A percentile compares a stretch with the other conserved stretches of the same genome.
Conservation (phyloP, 1,284 basidiomycete species). For the Puccinia hordei region DNA sequence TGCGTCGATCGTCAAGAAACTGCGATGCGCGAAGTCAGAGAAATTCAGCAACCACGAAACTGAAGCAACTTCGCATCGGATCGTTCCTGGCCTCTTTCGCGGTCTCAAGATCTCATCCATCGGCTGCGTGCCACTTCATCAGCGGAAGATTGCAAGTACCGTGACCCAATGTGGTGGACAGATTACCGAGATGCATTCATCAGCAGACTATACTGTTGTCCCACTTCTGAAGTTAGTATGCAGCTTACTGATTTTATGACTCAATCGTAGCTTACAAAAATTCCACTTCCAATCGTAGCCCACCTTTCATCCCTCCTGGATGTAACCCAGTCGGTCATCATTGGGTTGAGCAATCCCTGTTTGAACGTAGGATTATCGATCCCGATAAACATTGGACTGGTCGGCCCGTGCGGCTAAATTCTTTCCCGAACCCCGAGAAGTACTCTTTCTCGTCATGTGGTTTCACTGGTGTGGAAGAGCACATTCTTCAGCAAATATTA, state of each 20-base stretch:
- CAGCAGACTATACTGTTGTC: slow-evolving; percentile 47
- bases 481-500: slow-evolving; percentile 31
- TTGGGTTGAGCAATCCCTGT: slow-evolving; percentile 48
- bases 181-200: slow-evolving; percentile 30
- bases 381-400: slow-evolving; percentile 45
- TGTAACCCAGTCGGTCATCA: slow-evolving; percentile 47
- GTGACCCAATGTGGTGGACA: slow-evolving; percentile 32
- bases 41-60: slow-evolving; percentile 21
- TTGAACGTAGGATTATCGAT: slow-evolving; percentile 36
- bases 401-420: slow-evolving; percentile 22
- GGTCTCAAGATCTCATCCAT: slow-evolving; percentile 25
- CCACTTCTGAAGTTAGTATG: slow-evolving; percentile 43
- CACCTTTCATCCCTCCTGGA: slow-evolving; percentile 30
- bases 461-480: slow-evolving; percentile 22
- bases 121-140: slow-evolving; percentile 19
- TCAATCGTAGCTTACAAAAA: background rate
- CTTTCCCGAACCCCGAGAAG: slow-evolving; percentile 30
- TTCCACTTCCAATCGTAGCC: slow-evolving; percentile 15
- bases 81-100: slow-evolving; percentile 27
- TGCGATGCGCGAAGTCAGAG: slow-evolving; percentile 21
- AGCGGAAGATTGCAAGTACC: slow-evolving; percentile 1
- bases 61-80: slow-evolving; percentile 22
- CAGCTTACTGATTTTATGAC: background rate
- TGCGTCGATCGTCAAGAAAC: slow-evolving; percentile 33
- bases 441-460: slow-evolving; percentile 37